Evolutionary conservation across 495 filamentous ascomycete genomes (phyloP).

Genomic region (Hypoxylon lienhwacheense): DNA sequence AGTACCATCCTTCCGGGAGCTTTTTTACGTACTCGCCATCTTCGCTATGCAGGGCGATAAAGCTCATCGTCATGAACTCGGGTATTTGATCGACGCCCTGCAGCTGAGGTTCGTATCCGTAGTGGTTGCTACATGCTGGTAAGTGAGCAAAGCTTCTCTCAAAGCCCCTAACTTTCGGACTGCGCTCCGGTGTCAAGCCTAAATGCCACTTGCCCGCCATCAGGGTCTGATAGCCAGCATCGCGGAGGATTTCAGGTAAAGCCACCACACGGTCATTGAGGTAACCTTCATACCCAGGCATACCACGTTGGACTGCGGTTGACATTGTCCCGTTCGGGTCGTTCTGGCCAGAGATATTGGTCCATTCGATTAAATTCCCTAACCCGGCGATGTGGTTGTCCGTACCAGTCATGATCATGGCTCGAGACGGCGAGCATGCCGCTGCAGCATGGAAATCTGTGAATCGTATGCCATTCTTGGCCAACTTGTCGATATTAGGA

Average conservation of each 20-base stretch:
- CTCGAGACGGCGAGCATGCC: constrained; percentile 64
- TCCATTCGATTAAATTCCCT: constrained; percentile 51
- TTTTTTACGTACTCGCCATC: constrained; percentile 55
- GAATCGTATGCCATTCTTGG: constrained; percentile 58
- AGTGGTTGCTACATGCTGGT: constrained; percentile 59
- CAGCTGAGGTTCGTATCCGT: constrained; percentile 60
- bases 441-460: constrained; percentile 66
- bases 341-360: constrained; percentile 37
- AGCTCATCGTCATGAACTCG: constrained; percentile 56
- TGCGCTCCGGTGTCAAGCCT: constrained; percentile 45
- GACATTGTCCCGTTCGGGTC: constrained; percentile 43
- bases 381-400: constrained; percentile 57
- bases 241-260: constrained; percentile 62
- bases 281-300: constrained; percentile 69
- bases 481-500: constrained; percentile 61
- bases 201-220: constrained; percentile 67
- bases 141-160: constrained; percentile 47
- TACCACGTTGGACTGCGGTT: constrained; percentile 44
- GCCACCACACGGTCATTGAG: constrained; percentile 64
- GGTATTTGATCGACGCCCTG: constrained; percentile 42
- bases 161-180: constrained; percentile 50
- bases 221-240: constrained; percentile 63
- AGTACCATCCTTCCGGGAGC: constrained; percentile 60
- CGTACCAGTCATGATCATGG: constrained; percentile 62
- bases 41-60: constrained; percentile 61